A percentile compares a stretch with the other conserved stretches of the same genome.
These are phyloP conservation scores for Termitomyces eurrhizus DNA, from an alignment of 768 basidiomycete genomes.

Conservation along the genomic window DNA sequence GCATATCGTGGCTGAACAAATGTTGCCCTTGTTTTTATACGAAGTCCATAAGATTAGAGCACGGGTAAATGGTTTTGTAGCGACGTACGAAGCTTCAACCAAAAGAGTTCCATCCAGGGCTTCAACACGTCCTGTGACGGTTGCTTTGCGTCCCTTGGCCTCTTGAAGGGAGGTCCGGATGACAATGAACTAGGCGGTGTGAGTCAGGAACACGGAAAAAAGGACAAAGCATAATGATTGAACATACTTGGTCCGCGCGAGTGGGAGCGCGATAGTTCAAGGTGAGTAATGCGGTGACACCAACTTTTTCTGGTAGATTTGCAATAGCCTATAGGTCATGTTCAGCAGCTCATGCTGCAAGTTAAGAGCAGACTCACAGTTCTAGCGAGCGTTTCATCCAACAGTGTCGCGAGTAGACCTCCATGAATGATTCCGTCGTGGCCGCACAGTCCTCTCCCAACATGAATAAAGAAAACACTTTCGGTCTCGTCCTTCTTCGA, in stretches of 20 bases:
- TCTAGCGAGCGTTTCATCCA: conserved; percentile 83
- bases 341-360: background rate
- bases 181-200: conserved; percentile 65
- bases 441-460: conserved; percentile 85
- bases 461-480: conserved; percentile 66
- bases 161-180: conserved; percentile 67
- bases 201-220: background rate
- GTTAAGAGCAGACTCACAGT: conserved; percentile 44
- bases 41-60: background rate
- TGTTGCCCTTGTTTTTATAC: conserved; percentile 48
- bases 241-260: conserved; percentile 86
- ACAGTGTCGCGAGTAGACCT: conserved; percentile 82
- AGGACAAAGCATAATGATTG: background rate
- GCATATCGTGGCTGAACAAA: conserved; percentile 93
- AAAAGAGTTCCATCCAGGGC: conserved; percentile 77
- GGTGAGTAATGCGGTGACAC: conserved; percentile 84
- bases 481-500: conserved; percentile 74
- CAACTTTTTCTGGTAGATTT: conserved; percentile 85
- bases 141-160: conserved; percentile 73
- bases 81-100: conserved; percentile 74
- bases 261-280: conserved; percentile 87
- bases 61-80: conserved; percentile 5
- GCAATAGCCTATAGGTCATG: conserved; percentile 61
- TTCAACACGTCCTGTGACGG: conserved; percentile 70
- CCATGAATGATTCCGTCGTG: conserved; percentile 96